phyloP scores from a whole-genome alignment of 2,329 filamentous ascomycete genomes.

The Amphichorda felina region DNA sequence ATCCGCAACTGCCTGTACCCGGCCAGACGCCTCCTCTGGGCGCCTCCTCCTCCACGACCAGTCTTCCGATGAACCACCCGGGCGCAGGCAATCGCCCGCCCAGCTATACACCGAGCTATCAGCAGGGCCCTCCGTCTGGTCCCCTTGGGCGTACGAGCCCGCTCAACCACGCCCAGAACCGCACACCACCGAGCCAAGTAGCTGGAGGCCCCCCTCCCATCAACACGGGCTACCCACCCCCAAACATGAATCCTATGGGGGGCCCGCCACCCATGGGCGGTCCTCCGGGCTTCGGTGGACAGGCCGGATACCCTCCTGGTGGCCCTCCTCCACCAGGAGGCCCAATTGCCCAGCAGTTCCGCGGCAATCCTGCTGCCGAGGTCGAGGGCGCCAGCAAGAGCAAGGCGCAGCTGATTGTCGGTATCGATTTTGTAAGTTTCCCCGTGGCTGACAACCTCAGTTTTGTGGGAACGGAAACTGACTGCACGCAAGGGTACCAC shows the following conservation, averaged over 20 bases:
- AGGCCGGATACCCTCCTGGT: slow-evolving; percentile 34
- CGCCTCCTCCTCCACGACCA: slow-evolving; percentile 31
- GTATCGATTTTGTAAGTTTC: slow-evolving; percentile 84
- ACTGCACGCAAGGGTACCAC: slow-evolving; percentile 65
- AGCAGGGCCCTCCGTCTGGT: slow-evolving; percentile 15
- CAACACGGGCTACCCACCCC: slow-evolving; percentile 54
- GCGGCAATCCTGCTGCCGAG: slow-evolving; percentile 48
- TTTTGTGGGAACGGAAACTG: neutral
- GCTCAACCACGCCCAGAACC: slow-evolving; percentile 29
- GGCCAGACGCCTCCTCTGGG: slow-evolving; percentile 20
- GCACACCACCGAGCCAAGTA: slow-evolving; percentile 48
- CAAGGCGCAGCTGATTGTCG: slow-evolving; percentile 95
- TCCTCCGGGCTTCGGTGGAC: slow-evolving; percentile 30
- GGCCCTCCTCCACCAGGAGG: slow-evolving; percentile 24
- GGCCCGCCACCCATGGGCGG: slow-evolving; percentile 27
- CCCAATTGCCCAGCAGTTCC: slow-evolving; percentile 28
- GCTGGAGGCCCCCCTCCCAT: slow-evolving; percentile 54
- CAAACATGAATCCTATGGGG: slow-evolving; percentile 30
- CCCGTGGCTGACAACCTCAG: neutral
- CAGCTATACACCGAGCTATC: slow-evolving; percentile 49
- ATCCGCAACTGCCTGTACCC: slow-evolving; percentile 7
- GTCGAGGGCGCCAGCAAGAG: slow-evolving; percentile 80
- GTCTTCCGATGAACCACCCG: slow-evolving; percentile 50
- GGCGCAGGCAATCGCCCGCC: slow-evolving; percentile 48
- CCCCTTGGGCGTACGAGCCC: slow-evolving; percentile 43